A percentile compares a stretch with the other conserved stretches of the same genome.
phyloP scores from a whole-genome alignment of 495 filamentous ascomycete genomes.

The Talaromyces trachyspermus region DNA sequence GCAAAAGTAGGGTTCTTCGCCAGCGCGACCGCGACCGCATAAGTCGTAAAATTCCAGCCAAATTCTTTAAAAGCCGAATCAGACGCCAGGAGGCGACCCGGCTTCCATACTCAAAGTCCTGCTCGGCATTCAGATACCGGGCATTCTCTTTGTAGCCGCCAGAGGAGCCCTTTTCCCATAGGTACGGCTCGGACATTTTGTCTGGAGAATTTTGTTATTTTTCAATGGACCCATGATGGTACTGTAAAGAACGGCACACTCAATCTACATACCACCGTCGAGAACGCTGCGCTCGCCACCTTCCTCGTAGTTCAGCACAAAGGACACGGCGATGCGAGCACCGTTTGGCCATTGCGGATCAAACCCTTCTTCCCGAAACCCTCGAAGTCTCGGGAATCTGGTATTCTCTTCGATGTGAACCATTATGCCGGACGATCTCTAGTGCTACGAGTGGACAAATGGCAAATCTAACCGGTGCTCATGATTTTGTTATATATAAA shows the following conservation, averaged over 20 bases:
- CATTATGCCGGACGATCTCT: no score
- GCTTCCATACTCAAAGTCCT: background rate
- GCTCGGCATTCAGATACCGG: background rate
- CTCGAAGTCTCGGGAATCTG: background rate
- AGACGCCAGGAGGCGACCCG: constrained; percentile 9
- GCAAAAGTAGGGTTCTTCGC: constrained; percentile 6
- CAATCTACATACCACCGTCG: no score
- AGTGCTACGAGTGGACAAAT: no score
- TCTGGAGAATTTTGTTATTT: no score
- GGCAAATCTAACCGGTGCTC: no score
- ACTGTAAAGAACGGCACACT: no score
- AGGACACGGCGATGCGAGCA: background rate
- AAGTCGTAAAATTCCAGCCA: constrained; percentile 10
- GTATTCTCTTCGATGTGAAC: no score
- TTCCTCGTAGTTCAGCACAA: background rate
- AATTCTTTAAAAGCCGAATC: constrained; percentile 13
- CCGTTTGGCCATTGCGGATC: background rate
- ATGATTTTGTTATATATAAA: no score
- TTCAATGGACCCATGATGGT: no score
- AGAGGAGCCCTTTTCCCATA: constrained; percentile 12
- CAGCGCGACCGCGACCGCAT: constrained; percentile 8
- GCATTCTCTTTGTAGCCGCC: constrained; percentile 1
- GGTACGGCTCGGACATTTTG: constrained; percentile 7
- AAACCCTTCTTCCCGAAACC: background rate
- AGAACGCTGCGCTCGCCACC: constrained; percentile 11